phyloP scores from a whole-genome alignment of 805 yeast species.

The Hermanozyma aechmeae region DNA sequence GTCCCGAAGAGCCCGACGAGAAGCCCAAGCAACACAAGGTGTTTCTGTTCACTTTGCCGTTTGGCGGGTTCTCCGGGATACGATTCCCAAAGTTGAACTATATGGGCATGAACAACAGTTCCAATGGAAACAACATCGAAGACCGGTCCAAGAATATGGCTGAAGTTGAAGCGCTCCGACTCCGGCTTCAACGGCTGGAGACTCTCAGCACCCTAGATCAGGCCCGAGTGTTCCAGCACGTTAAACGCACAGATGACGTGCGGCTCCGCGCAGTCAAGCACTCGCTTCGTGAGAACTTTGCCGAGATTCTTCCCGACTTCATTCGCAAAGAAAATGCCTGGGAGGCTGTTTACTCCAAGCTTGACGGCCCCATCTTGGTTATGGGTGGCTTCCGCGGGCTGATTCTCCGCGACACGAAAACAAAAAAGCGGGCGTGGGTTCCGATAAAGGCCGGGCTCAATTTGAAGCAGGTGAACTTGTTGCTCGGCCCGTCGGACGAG shows the following conservation, averaged over 20 bases:
- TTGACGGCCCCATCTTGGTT: conserved; percentile 73
- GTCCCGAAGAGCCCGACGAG: conserved; percentile 3
- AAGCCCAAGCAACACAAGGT: conserved; percentile 25
- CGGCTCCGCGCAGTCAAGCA: conserved; percentile 62
- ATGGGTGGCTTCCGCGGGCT: conserved; percentile 90
- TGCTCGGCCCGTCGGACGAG: conserved; percentile 61
- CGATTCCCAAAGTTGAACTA: too few species aligned
- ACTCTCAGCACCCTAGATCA: conserved; percentile 58
- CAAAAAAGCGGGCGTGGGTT: conserved; percentile 71
- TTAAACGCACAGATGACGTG: conserved; percentile 55
- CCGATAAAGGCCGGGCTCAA: conserved; percentile 82
- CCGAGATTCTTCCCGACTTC: conserved; percentile 28
- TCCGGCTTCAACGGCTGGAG: conserved; percentile 43
- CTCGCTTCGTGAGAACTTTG: conserved; percentile 44
- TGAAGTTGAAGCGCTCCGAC: conserved; percentile 20
- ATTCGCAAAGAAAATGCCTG: conserved; percentile 17
- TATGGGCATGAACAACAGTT: too few species aligned
- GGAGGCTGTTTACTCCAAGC: conserved; percentile 43
- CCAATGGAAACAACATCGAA: too few species aligned
- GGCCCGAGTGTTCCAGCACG: conserved; percentile 42
- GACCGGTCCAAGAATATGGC: conserved; percentile 1
- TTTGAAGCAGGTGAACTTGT: conserved; percentile 56
- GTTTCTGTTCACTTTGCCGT: conserved; percentile 52
- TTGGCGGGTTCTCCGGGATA: conserved; percentile 41
- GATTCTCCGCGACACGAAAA: conserved; percentile 53